Evolutionary conservation across 2,329 filamentous ascomycete species (phyloP).

Genomic region (Akanthomyces muscarius): DNA sequence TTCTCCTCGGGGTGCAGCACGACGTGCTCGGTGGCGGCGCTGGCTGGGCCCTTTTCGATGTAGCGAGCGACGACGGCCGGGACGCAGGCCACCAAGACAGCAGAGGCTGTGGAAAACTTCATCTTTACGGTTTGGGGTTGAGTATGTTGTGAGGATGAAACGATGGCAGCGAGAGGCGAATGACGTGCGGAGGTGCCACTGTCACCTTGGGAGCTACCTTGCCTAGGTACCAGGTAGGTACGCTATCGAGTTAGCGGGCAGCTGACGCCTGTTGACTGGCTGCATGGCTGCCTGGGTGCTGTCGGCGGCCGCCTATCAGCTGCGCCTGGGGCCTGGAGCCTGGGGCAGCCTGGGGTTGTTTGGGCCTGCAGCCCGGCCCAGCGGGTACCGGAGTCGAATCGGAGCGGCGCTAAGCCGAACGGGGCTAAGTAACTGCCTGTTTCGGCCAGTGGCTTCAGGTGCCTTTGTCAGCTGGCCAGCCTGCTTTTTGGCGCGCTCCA

Average conservation of each 20-base stretch:
- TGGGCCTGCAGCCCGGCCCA: too few relatives aligned
- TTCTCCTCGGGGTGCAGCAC: conserved; percentile 39
- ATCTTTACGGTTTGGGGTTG: conserved; percentile 31
- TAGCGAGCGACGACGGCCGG: conserved; percentile 54
- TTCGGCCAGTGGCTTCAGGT: too few relatives aligned
- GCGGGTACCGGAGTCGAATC: too few relatives aligned
- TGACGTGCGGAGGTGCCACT: conserved; percentile 1
- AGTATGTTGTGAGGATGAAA: background rate
- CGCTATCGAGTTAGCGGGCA: background rate
- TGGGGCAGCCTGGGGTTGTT: background rate
- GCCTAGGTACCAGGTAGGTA: too few relatives aligned
- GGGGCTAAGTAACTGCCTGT: too few relatives aligned
- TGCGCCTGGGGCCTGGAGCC: background rate
- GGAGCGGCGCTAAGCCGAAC: too few relatives aligned
- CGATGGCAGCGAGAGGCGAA: background rate
- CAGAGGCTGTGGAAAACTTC: conserved; percentile 50
- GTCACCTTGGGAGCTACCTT: background rate
- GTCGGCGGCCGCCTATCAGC: too few relatives aligned
- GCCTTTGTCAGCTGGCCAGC: too few relatives aligned
- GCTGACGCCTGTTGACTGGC: background rate
- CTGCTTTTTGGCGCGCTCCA: too few relatives aligned
- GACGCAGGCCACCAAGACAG: conserved; percentile 49
- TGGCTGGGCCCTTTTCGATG: conserved; percentile 40
- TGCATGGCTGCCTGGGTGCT: too few relatives aligned
- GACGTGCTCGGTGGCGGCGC: conserved; percentile 37